Percentiles rank a stretch among this genome's conserved stretches.
These are phyloP conservation scores for Emydomyces testavorans DNA, from an alignment of 2,329 filamentous ascomycete species.

Conservation along the genomic window DNA sequence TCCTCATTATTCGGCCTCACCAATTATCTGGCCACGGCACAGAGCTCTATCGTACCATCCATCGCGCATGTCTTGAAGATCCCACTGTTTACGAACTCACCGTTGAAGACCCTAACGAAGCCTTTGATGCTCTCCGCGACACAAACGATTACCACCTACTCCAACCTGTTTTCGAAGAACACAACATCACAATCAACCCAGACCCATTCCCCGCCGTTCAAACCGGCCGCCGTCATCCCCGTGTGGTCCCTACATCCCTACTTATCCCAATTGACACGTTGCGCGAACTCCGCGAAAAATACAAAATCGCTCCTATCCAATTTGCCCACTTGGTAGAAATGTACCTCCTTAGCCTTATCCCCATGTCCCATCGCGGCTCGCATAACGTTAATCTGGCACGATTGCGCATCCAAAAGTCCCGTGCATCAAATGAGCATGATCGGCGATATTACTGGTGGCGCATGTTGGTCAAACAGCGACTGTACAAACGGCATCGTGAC, in stretches of 20 bases:
- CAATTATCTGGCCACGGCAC: constrained; percentile 70
- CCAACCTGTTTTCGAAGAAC: constrained; percentile 40
- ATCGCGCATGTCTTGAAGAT: constrained; percentile 54
- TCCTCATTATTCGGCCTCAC: constrained; percentile 78
- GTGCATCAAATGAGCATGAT: constrained; percentile 44
- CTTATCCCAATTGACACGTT: constrained; percentile 44
- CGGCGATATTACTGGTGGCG: constrained; percentile 55
- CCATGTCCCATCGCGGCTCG: constrained; percentile 36
- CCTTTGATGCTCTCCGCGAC: constrained; percentile 54
- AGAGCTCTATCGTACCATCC: constrained; percentile 70
- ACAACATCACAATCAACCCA: constrained; percentile 39
- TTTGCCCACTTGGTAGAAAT: constrained; percentile 53
- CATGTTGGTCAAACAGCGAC: constrained; percentile 50
- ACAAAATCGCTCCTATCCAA: constrained; percentile 51
- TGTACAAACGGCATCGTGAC: constrained; percentile 51
- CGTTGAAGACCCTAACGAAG: constrained; percentile 79
- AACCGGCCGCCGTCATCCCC: constrained; percentile 25
- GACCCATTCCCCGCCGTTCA: constrained; percentile 29
- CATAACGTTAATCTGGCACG: constrained; percentile 42
- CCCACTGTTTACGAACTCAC: constrained; percentile 69
- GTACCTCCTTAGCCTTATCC: constrained; percentile 49
- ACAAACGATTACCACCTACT: constrained; percentile 49
- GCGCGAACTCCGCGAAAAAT: constrained; percentile 39
- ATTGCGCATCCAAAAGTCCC: constrained; percentile 37
- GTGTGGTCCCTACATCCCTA: constrained; percentile 40